A percentile compares a stretch with the other conserved stretches of the same genome.
These are phyloP conservation scores for Salvia rosmarinus DNA, from an alignment of 257 asterid species.

Conservation along the genomic window DNA sequence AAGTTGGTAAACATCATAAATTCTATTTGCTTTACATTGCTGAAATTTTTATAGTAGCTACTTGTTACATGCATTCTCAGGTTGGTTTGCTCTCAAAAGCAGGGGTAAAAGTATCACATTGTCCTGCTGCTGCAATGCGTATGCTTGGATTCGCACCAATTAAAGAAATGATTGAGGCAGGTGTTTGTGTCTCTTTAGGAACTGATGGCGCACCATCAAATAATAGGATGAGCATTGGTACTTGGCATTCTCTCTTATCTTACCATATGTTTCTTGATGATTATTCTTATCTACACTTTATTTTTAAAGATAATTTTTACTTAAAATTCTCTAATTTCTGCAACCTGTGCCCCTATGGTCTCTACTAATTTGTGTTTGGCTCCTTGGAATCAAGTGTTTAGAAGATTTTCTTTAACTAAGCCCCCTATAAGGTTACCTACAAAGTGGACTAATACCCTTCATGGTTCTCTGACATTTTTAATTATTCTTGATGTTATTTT, in stretches of 20 bases:
- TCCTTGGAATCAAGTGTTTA: not conserved
- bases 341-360: not conserved
- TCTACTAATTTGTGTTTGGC: not conserved
- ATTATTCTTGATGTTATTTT: not conserved
- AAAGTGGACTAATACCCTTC: not conserved
- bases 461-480: not conserved
- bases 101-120: constrained; percentile 83
- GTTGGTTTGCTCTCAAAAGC: constrained; percentile 53
- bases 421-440: no score
- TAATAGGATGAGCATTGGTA: constrained; percentile 93
- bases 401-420: not conserved
- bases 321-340: not conserved
- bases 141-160: constrained; percentile 84
- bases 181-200: constrained; percentile 79
- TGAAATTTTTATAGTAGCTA: not conserved
- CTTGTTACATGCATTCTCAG: constrained; percentile 41
- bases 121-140: constrained; percentile 93
- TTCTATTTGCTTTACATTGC: not conserved
- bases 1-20: not conserved
- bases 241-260: constrained; percentile 21
- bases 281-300: not conserved
- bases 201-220: constrained; percentile 90
- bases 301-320: not conserved
- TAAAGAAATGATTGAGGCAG: constrained; percentile 72
- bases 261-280: not conserved